Percentiles rank a stretch among this genome's conserved stretches.
phyloP scores from a whole-genome alignment of 2,329 filamentous ascomycete species.

The Arthroderma sp. region DNA sequence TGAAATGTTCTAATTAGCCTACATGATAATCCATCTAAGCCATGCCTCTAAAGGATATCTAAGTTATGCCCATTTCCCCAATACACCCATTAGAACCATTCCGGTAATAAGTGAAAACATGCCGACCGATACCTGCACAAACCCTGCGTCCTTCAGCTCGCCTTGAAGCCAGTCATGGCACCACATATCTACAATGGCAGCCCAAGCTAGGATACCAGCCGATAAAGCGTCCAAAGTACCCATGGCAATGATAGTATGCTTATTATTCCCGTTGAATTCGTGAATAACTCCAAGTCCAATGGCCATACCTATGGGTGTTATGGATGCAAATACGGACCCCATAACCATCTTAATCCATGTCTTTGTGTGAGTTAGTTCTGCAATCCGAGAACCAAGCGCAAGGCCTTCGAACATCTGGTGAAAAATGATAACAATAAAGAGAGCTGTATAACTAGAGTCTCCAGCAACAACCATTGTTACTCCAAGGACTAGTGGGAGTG shows the following conservation, averaged over 20 bases:
- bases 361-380: conserved; percentile 31
- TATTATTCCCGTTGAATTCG: conserved; percentile 60
- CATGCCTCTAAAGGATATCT: too few relatives aligned
- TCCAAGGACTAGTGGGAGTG: conserved; percentile 48
- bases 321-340: conserved; percentile 50
- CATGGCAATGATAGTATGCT: conserved; percentile 54
- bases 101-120: conserved; percentile 45
- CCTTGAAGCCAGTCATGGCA: conserved; percentile 57
- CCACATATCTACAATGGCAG: conserved; percentile 69
- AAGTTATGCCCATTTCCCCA: conserved; percentile 56
- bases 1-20: too few relatives aligned
- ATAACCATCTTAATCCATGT: conserved; percentile 41
- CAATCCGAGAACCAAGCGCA: conserved; percentile 36
- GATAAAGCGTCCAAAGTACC: conserved; percentile 62
- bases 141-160: conserved; percentile 42
- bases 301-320: conserved; percentile 67
- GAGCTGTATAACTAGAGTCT: conserved; percentile 37
- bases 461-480: conserved; percentile 46
- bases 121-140: conserved; percentile 38
- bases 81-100: conserved; percentile 54
- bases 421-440: conserved; percentile 55
- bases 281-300: conserved; percentile 62
- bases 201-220: conserved; percentile 67
- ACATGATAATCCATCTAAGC: too few relatives aligned
- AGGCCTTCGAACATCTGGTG: conserved; percentile 70